Base-by-base conservation (phyloP, 2,329 filamentous ascomycete species). In the Ascochyta fabae region DNA sequence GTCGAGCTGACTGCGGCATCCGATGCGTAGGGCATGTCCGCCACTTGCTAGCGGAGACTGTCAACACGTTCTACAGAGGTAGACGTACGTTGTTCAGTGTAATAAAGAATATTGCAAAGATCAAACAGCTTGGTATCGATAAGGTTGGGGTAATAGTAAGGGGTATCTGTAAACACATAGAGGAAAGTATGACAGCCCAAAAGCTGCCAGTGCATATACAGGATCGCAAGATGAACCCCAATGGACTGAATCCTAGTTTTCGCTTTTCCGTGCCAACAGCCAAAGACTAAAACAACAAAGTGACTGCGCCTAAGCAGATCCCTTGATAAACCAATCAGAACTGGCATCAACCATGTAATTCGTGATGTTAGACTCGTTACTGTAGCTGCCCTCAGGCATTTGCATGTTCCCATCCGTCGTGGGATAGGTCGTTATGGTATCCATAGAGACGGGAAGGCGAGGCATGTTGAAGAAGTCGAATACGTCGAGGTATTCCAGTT, bases 401-500 rank as follows among this genome's bases (percentile, higher is more conserved):
- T 60, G 67, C 54, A 67, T 64, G 16, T 66, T 64, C 7, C 69
- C 68, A 36, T 70, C 69, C 8, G 64, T 61, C 2, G 68, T 62
- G n/a, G 68, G 62, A 48, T 72, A 73, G 7, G 61, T 68, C 44
- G 68, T 65, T 5, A 64, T 49, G 2, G 66, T 67, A 45, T 74
- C 70, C 57, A 73, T 69, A 1, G 70, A 72, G 0, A 78, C 75
- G 0, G 84, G 84, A 23, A 96, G 78, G 16, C 92, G 81, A 1
- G 93, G 93, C 52, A 96, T 87, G 71, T 96, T 96, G 81, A 96
- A 97, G 71, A 96, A 96, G 66, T 95, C 91, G 72, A 97, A 96
- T 0, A 96, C 90, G 66, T 96, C 92, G 3, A 96, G 80, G 71
- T 96, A 96, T 72, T 96, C 93, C 3, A 96, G 80, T 69, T 96